Base-by-base conservation (phyloP, 2,329 filamentous ascomycete species). In the Chaetomium olivaceum region DNA sequence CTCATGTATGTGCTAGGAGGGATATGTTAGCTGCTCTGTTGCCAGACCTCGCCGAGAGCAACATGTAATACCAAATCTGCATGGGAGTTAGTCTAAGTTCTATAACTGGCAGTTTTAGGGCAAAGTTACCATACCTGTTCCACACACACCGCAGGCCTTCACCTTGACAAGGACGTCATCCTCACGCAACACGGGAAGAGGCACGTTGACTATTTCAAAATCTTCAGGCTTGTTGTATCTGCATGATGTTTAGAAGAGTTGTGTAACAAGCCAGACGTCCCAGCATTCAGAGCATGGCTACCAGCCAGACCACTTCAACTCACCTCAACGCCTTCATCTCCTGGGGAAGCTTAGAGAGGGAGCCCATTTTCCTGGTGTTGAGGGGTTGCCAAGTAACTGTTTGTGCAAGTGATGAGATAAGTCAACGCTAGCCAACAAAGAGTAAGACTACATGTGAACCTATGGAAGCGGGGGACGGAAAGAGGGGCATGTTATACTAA, bases 81-180 rank as follows among this genome's bases (percentile, higher is more conserved):
- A 31, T 31, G 51, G 4, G 50, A 21, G 48, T 58, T 58, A 31
- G 36, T 23, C 3, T 1, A 8, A 43, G 23, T 21, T n/a, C 12
- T 36, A 23, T 54, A 5, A 63, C 23, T 21, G 8, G 0, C 33
- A 14, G 33, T 6, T 6, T 50, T 25, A 50, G 46, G 48, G 58
- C 14, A 1, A 1, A 14, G 58, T 23, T 27, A 76, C 78, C 74
- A 79, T 73, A 77, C 83, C 83, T 69, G 83, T 85, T 70, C 84
- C 83, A 71, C 86, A 88, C 68, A 88, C 85, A 79, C 86, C 86
- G 71, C 85, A 88, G 63, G 85, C 87, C 78, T 89, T 89, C 73
- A 90, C 87, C 78, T 89, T 87, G 77, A 89, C 82, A 71, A 88
- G 77, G 69, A 88, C 79, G 76, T 89, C 86, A 66, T 86, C 83